These are phyloP conservation scores for Cutaneotrichosporon sp. DNA, from an alignment of 1,284 basidiomycete genomes.

Conservation along the genomic window DNA sequence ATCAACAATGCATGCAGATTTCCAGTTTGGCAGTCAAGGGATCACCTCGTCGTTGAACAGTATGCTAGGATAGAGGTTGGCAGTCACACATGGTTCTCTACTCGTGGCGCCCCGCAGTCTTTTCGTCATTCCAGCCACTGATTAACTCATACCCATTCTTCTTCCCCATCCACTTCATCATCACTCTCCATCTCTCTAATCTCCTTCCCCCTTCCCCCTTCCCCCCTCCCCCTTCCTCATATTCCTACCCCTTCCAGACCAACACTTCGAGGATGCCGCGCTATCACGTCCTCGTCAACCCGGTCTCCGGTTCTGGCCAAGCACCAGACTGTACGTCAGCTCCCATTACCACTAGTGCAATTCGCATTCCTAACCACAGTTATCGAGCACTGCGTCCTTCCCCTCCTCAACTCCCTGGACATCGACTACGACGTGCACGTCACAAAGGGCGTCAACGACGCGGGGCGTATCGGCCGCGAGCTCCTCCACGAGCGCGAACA, in stretches of 20 bases:
- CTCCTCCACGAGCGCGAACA: conserved; percentile 48
- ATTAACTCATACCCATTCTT: background rate
- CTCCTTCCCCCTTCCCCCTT: background rate
- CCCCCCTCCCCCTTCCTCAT: background rate
- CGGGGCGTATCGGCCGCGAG: conserved; percentile 59
- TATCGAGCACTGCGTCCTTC: conserved; percentile 63
- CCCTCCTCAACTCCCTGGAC: conserved; percentile 59
- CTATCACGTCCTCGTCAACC: conserved; percentile 41
- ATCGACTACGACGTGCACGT: conserved; percentile 52
- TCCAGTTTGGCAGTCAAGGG: background rate
- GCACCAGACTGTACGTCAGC: conserved; percentile 33
- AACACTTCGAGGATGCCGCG: background rate
- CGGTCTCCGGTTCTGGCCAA: conserved; percentile 35
- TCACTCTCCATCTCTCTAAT: background rate
- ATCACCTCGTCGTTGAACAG: background rate
- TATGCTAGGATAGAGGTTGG: too few relatives aligned
- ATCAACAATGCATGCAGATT: background rate
- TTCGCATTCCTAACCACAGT: conserved; percentile 38
- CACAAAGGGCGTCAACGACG: conserved; percentile 62
- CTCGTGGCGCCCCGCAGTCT: conserved; percentile 2
- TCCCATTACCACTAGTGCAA: conserved; percentile 9
- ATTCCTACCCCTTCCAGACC: too few relatives aligned
- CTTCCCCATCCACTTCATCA: background rate
- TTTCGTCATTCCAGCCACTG: background rate
- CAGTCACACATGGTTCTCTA: too few relatives aligned